phyloP scores from a whole-genome alignment of 345 rosid species.

The Murraya koenigii region DNA sequence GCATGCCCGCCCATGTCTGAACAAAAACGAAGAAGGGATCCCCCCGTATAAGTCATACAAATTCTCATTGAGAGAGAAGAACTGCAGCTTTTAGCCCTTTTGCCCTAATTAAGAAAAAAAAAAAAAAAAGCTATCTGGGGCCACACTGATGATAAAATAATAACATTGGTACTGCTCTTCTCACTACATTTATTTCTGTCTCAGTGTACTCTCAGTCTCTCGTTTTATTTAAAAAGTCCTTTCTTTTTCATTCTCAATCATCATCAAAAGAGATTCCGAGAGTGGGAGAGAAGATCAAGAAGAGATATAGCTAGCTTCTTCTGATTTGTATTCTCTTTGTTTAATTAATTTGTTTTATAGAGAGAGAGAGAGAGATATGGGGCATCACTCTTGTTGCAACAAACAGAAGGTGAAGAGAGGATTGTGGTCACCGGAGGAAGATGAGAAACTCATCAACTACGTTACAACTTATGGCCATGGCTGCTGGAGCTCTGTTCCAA shows the following conservation, averaged over 20 bases:
- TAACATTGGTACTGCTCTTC: conserved; percentile 21
- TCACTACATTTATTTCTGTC: conserved; percentile 37
- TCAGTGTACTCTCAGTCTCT: conserved; percentile 23
- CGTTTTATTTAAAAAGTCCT: background rate
- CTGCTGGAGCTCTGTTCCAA: conserved; percentile 99
- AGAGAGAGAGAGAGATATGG: conserved; percentile 43
- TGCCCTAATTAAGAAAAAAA: no score
- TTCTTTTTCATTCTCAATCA: no score
- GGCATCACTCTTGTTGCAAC: conserved; percentile 98
- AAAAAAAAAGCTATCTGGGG: conserved; percentile 52
- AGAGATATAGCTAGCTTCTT: background rate
- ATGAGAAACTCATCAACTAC: conserved; percentile 91
- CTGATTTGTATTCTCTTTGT: background rate
- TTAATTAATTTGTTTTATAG: conserved; percentile 8
- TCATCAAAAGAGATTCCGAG: background rate
- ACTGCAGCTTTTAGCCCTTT: no score
- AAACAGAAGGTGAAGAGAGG: conserved; percentile 99
- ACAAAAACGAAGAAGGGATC: conserved; percentile 3
- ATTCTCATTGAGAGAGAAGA: conserved; percentile 19
- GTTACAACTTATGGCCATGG: conserved; percentile 92
- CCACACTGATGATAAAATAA: conserved; percentile 26
- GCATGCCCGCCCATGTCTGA: no score
- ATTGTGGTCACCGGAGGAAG: conserved; percentile 98
- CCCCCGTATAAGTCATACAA: conserved; percentile 47
- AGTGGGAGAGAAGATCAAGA: background rate